phyloP scores from a whole-genome alignment of 495 filamentous ascomycete genomes.

The Penicillium chermesinum region DNA sequence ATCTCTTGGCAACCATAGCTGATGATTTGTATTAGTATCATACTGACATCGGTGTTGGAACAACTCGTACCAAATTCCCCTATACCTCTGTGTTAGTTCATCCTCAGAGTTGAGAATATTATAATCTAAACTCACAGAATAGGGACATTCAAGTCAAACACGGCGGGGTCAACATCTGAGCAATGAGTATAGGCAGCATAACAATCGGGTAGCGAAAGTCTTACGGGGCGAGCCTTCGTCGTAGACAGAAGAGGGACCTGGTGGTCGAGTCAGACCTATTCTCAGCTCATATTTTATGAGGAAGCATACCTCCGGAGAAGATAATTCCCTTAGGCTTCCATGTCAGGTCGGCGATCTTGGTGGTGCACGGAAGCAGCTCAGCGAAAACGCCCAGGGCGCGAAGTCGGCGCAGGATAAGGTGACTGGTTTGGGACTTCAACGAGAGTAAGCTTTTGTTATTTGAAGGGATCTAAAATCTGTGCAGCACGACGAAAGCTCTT shows the following conservation, averaged over 20 bases:
- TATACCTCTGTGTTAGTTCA: conserved; percentile 12
- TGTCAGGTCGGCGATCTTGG: conserved; percentile 69
- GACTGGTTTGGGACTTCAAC: conserved; percentile 41
- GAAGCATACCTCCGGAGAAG: conserved; percentile 17
- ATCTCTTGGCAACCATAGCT: conserved; percentile 25
- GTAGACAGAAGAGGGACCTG: conserved; percentile 22
- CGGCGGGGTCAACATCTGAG: conserved; percentile 21
- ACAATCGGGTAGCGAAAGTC: conserved; percentile 2
- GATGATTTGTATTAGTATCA: conserved; percentile 9
- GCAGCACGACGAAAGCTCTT: no score
- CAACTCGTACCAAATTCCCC: conserved; percentile 22
- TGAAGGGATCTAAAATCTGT: neutral
- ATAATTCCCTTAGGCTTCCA: conserved; percentile 63
- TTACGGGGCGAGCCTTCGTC: conserved; percentile 21
- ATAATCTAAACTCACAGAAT: conserved; percentile 13
- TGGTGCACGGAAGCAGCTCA: conserved; percentile 91
- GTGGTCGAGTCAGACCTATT: conserved; percentile 6
- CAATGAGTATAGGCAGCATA: conserved; percentile 8
- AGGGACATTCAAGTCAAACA: conserved; percentile 21
- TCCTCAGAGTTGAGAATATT: no score
- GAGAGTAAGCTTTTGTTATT: neutral
- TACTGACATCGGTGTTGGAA: neutral
- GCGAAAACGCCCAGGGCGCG: conserved; percentile 79
- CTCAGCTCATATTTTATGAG: neutral
- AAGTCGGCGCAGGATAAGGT: conserved; percentile 72